These are phyloP conservation scores for Wilcoxina mikolae DNA, from an alignment of 495 filamentous ascomycete species.

Conservation along the genomic window DNA sequence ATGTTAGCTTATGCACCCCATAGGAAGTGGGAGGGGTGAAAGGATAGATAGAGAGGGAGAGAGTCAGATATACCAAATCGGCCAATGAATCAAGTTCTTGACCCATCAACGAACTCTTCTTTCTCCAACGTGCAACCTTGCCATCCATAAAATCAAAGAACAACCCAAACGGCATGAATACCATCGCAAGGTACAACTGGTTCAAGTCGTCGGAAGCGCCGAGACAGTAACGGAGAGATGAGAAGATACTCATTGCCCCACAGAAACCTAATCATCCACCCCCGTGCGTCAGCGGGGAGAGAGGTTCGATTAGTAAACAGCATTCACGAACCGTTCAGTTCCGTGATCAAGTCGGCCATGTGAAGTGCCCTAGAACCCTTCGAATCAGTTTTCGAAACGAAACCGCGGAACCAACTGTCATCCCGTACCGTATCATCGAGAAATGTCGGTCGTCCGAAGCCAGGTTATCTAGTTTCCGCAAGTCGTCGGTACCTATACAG, in stretches of 20 bases:
- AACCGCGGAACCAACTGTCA: neutral
- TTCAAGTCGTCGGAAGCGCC: constrained; percentile 48
- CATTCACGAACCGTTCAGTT: constrained; percentile 70
- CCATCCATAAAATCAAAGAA: constrained; percentile 99
- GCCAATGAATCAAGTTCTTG: constrained; percentile 97
- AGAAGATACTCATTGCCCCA: constrained; percentile 86
- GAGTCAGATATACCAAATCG: constrained; percentile 54
- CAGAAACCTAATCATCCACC: constrained; percentile 48
- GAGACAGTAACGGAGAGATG: constrained; percentile 86
- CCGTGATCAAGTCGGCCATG: constrained; percentile 87
- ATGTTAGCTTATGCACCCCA: neutral
- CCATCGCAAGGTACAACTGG: constrained; percentile 66
- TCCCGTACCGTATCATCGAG: constrained; percentile 49
- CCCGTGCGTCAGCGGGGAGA: too few relatives aligned
- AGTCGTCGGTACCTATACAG: constrained; percentile 9
- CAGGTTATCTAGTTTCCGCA: constrained; percentile 17
- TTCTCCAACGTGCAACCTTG: constrained; percentile 85
- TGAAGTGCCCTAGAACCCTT: constrained; percentile 56
- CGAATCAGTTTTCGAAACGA: constrained; percentile 2
- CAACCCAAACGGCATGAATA: constrained; percentile 79
- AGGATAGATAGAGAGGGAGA: neutral
- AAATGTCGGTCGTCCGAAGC: constrained; percentile 33
- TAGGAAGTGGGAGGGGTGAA: constrained; percentile 1
- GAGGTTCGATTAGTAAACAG: too few relatives aligned
- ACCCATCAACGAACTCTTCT: constrained; percentile 92